Evolutionary conservation across 2,329 filamentous ascomycete genomes (phyloP).

Genomic region (Phialophora chinensis): DNA sequence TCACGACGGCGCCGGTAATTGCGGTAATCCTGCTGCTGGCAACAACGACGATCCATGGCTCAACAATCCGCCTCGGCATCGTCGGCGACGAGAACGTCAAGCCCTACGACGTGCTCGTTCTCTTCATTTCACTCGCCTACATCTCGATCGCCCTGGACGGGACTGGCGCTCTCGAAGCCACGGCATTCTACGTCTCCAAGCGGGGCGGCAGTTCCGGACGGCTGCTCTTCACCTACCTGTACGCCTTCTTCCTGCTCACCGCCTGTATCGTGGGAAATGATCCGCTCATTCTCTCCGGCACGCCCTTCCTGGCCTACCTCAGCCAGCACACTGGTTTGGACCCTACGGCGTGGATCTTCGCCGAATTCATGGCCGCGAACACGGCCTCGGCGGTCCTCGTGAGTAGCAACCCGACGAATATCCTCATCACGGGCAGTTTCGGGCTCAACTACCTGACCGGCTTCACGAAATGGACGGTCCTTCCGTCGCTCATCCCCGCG

Average conservation of each 20-base stretch:
- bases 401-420: conserved; percentile 72
- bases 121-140: conserved; percentile 40
- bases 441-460: conserved; percentile 38
- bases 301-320: conserved; percentile 40
- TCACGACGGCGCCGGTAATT: conserved; percentile 38
- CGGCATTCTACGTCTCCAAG: conserved; percentile 39
- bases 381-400: conserved; percentile 77
- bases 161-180: conserved; percentile 38
- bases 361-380: conserved; percentile 46
- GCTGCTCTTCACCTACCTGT: conserved; percentile 39
- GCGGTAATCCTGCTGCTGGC: conserved; percentile 38
- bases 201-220: conserved; percentile 38
- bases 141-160: conserved; percentile 40
- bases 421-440: conserved; percentile 40
- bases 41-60: conserved; percentile 39
- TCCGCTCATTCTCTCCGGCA: conserved; percentile 39
- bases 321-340: conserved; percentile 37
- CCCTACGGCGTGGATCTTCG: conserved; percentile 39
- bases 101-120: conserved; percentile 40
- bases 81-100: conserved; percentile 38
- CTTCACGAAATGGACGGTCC: conserved; percentile 40
- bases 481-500: conserved; percentile 39
- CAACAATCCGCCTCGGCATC: conserved; percentile 38
- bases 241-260: conserved; percentile 37
- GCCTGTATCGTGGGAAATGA: conserved; percentile 40